Evolutionary conservation across 768 basidiomycete species (phyloP).

Genomic region (Tubosaeta brunneosetosa): DNA sequence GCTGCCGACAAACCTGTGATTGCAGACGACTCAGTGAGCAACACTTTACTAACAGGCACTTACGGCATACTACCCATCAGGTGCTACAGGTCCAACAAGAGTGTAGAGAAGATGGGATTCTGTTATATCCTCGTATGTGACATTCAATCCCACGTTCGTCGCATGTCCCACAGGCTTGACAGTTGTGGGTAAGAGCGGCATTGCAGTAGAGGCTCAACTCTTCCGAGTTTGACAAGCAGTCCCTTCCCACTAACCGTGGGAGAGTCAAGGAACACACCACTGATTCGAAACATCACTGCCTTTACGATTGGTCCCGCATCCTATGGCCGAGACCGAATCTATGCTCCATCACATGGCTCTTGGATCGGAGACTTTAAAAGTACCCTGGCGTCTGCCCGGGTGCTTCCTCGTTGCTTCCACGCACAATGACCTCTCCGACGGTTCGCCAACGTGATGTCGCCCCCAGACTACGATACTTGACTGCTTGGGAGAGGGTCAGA

Average conservation of each 20-base stretch:
- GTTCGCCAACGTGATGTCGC: constrained; percentile 42
- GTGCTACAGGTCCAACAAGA: too few relatives aligned
- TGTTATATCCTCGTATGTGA: background rate
- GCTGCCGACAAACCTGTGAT: background rate
- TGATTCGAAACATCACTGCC: too few relatives aligned
- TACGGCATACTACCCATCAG: too few relatives aligned
- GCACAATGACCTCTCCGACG: constrained; percentile 22
- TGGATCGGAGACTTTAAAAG: background rate
- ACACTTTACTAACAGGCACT: background rate
- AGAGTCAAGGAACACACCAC: too few relatives aligned
- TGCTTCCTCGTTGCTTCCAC: background rate
- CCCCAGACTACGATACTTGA: constrained; percentile 36
- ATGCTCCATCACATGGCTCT: background rate
- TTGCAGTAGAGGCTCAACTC: background rate
- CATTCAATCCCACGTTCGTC: background rate
- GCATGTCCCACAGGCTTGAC: background rate
- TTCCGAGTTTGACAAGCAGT: too few relatives aligned
- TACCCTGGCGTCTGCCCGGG: background rate
- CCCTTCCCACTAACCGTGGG: too few relatives aligned
- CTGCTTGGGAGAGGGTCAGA: constrained; percentile 47
- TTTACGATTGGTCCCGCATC: too few relatives aligned
- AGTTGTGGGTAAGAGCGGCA: background rate
- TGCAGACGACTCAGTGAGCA: background rate
- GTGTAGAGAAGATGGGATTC: too few relatives aligned
- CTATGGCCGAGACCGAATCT: background rate